phyloP scores from a whole-genome alignment of 139 green algal genomes.

The Chlamydomonas incerta region DNA sequence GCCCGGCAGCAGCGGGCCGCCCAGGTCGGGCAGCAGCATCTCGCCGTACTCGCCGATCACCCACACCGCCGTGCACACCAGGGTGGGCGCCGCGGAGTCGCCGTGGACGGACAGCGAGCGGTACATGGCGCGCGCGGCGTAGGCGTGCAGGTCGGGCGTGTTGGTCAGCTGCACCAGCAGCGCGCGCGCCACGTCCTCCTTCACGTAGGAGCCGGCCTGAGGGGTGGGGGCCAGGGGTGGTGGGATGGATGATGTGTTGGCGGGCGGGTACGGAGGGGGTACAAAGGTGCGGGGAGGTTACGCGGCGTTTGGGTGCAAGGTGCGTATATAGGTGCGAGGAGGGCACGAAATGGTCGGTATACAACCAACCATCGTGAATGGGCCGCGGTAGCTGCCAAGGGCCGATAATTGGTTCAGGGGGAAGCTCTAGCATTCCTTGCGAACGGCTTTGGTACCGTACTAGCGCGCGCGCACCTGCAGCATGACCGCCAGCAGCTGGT shows the following conservation, averaged over 20 bases:
- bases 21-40: conserved; percentile 75
- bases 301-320: no score
- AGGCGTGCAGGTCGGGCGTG: conserved; percentile 87
- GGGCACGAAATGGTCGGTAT: no score
- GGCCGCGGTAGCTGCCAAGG: no score
- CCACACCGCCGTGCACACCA: conserved; percentile 84
- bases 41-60: conserved; percentile 94
- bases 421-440: no score
- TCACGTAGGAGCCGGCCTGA: conserved; percentile 83
- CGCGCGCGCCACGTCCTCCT: conserved; percentile 83
- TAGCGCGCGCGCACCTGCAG: conserved; percentile 73
- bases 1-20: conserved; percentile 69
- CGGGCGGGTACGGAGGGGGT: no score
- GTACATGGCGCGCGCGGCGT: conserved; percentile 71
- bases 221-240: background rate
- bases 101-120: conserved; percentile 15
- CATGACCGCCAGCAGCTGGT: conserved; percentile 86
- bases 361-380: no score
- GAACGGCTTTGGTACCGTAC: no score
- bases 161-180: conserved; percentile 93
- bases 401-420: no score
- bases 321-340: no score
- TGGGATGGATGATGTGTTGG: no score
- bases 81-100: conserved; percentile 46
- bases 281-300: no score